A percentile compares a stretch with the other conserved stretches of the same genome.
Evolutionary conservation across 2,329 filamentous ascomycete genomes (phyloP).

Genomic region (Aureobasidium melanogenum): DNA sequence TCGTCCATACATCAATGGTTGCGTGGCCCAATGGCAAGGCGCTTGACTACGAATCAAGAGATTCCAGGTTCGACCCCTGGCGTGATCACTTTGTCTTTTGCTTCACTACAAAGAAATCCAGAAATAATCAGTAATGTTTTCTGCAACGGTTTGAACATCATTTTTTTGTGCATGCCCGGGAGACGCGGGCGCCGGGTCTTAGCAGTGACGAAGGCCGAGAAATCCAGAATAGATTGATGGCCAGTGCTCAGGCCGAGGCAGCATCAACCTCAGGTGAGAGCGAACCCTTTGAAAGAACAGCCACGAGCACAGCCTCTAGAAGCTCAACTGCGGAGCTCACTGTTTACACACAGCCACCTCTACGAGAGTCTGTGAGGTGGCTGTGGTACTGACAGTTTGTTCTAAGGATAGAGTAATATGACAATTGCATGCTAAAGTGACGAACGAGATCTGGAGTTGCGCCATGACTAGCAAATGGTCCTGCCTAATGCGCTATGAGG

Average conservation of each 20-base stretch:
- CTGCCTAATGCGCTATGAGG: conserved; percentile 4
- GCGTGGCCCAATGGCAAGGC: conserved; percentile 49
- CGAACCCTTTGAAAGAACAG: neutral
- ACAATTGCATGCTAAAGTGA: neutral
- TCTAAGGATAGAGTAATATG: neutral
- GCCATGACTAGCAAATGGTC: conserved; percentile 7
- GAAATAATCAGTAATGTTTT: neutral
- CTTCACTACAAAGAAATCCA: no score
- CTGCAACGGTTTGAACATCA: neutral
- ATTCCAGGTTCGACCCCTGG: conserved; percentile 15
- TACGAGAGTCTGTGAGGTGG: neutral
- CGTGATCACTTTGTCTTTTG: conserved; percentile 6
- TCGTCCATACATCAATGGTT: neutral
- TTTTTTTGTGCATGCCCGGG: neutral
- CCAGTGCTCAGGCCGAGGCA: neutral
- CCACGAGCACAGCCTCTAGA: conserved; percentile 3
- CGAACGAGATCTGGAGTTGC: neutral
- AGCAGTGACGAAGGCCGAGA: neutral
- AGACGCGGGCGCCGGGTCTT: neutral
- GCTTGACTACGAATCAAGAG: conserved; percentile 43
- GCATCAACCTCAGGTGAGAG: neutral
- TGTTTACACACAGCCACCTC: neutral
- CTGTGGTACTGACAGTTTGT: neutral
- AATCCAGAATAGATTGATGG: neutral
- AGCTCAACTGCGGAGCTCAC: neutral